Percentiles rank a stretch among this genome's conserved stretches.
phyloP scores from a whole-genome alignment of 2,329 filamentous ascomycete species.

The Domatiomyces globalis region DNA sequence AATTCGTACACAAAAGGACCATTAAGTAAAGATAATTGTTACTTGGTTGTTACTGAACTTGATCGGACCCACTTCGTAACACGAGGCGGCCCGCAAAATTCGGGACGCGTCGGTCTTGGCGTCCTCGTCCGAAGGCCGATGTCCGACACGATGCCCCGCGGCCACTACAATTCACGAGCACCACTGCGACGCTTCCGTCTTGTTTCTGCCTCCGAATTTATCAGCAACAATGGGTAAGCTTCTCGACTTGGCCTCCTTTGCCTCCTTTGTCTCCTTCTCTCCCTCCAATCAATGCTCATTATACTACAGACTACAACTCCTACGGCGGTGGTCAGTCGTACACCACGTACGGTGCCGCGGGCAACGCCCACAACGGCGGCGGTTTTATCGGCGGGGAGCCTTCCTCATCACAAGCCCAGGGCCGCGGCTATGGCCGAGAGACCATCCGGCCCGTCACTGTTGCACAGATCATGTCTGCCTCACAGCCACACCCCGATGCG shows the following conservation, averaged over 20 bases:
- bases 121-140: too few species aligned
- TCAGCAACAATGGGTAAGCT: neutral
- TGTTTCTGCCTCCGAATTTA: neutral
- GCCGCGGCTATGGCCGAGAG: slow-evolving; percentile 54
- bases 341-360: slow-evolving; percentile 42
- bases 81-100: too few species aligned
- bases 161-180: too few species aligned
- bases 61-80: too few species aligned
- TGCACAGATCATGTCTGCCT: slow-evolving; percentile 79
- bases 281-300: neutral
- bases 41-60: too few species aligned
- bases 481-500: slow-evolving; percentile 57
- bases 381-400: slow-evolving; percentile 43
- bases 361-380: slow-evolving; percentile 42
- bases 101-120: too few species aligned
- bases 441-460: slow-evolving; percentile 87
- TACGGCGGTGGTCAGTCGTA: slow-evolving; percentile 30
- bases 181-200: neutral
- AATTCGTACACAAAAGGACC: too few species aligned
- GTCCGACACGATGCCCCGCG: too few species aligned
- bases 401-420: slow-evolving; percentile 34
- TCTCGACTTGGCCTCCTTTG: neutral
- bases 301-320: neutral
- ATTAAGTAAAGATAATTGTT: too few species aligned
- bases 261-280: too few species aligned